Percentiles rank a stretch among this genome's conserved stretches.
phyloP scores from a whole-genome alignment of 2,329 filamentous ascomycete genomes.

The Hymenoscyphus scutula region DNA sequence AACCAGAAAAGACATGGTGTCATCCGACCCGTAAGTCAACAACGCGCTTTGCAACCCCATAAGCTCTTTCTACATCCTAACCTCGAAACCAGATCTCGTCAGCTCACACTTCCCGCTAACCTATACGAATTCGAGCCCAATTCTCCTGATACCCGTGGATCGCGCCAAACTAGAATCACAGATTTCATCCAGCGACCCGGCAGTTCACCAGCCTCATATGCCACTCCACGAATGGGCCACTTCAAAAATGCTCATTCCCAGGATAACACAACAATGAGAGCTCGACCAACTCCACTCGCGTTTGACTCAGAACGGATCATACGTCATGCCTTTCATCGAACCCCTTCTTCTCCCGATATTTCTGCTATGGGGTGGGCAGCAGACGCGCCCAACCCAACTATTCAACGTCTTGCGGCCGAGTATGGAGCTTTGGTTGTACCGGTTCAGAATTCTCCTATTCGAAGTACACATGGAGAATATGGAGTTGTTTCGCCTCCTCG shows the following conservation, averaged over 20 bases:
- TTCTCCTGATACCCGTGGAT: slow-evolving; percentile 19
- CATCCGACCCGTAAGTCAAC: slow-evolving; percentile 5
- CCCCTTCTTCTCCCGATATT: slow-evolving; percentile 26
- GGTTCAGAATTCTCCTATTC: not conserved
- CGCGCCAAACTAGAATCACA: slow-evolving; percentile 27
- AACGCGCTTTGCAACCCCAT: not conserved
- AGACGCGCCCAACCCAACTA: not conserved
- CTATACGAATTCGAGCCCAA: slow-evolving; percentile 33
- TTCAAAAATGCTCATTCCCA: slow-evolving; percentile 29
- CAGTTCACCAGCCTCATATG: slow-evolving; percentile 10
- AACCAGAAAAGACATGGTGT: not conserved
- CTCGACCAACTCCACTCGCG: slow-evolving; percentile 8
- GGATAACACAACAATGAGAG: slow-evolving; percentile 17
- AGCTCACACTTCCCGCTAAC: slow-evolving; percentile 11
- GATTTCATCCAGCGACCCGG: slow-evolving; percentile 26
- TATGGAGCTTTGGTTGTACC: not conserved
- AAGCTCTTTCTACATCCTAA: not conserved
- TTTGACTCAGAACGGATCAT: slow-evolving; percentile 9
- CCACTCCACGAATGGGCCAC: slow-evolving; percentile 21
- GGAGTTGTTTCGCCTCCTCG: not conserved
- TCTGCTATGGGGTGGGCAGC: not conserved
- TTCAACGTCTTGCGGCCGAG: slow-evolving; percentile 4
- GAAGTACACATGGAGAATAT: not conserved
- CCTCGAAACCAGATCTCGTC: not conserved
- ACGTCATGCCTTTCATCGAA: slow-evolving; percentile 20